phyloP scores from a whole-genome alignment of 805 yeast species.

The Candida ortonii region DNA sequence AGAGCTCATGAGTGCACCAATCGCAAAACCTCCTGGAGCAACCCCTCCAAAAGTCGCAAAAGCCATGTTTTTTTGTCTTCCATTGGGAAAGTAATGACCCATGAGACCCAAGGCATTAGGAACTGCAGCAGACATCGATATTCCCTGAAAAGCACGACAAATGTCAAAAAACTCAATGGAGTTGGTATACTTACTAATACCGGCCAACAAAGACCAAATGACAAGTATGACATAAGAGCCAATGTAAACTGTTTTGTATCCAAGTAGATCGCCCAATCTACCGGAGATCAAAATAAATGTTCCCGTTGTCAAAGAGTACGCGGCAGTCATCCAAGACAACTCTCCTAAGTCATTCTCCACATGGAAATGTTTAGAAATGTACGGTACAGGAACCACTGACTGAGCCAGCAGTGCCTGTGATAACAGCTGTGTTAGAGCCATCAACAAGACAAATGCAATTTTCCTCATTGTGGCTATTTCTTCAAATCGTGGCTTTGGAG shows the following conservation, averaged over 20 bases:
- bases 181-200: conserved; percentile 50
- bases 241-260: conserved; percentile 52
- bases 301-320: conserved; percentile 69
- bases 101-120: conserved; percentile 62
- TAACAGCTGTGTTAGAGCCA: conserved; percentile 33
- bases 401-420: conserved; percentile 39
- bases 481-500: conserved; percentile 20
- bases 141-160: conserved; percentile 62
- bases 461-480: conserved; percentile 18
- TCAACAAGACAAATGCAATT: conserved; percentile 15
- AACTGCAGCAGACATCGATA: conserved; percentile 56
- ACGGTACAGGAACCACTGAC: conserved; percentile 27
- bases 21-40: conserved; percentile 60
- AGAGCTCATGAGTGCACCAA: conserved; percentile 54
- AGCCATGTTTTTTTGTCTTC: conserved; percentile 49
- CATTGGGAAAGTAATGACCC: conserved; percentile 45
- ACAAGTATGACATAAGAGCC: conserved; percentile 55
- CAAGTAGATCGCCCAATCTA: conserved; percentile 68
- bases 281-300: conserved; percentile 70
- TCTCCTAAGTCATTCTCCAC: conserved; percentile 30
- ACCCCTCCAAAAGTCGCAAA: conserved; percentile 58
- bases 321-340: conserved; percentile 66
- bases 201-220: conserved; percentile 60
- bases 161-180: conserved; percentile 49
- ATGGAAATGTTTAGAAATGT: conserved; percentile 31